Evolutionary conservation across 2,329 filamentous ascomycete genomes (phyloP).

Genomic region (Fusarium metavorans): DNA sequence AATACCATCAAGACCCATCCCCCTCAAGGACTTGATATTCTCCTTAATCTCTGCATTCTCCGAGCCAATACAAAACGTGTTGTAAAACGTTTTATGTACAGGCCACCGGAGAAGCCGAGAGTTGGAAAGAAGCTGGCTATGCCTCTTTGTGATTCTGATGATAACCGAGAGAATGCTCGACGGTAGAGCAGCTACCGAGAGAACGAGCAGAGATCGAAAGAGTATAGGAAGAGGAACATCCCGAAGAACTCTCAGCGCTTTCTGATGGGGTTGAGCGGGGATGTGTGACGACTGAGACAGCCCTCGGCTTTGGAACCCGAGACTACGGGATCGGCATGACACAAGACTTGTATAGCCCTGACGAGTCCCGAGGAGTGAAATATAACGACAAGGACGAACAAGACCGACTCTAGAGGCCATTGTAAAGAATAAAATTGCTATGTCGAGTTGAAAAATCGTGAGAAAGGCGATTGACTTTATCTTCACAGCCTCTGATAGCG

Average conservation of each 20-base stretch:
- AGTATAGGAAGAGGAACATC: constrained; percentile 12
- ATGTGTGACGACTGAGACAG: constrained; percentile 5
- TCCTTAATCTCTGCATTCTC: constrained; percentile 1
- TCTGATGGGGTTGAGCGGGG: background rate
- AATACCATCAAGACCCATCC: constrained; percentile 12
- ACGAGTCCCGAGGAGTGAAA: background rate
- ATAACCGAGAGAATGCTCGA: constrained; percentile 3
- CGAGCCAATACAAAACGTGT: constrained; percentile 14
- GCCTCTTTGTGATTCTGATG: constrained; percentile 4
- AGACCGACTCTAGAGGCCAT: background rate
- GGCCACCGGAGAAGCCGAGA: constrained; percentile 11
- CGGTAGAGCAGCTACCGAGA: constrained; percentile 10
- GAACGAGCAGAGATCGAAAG: constrained; percentile 5
- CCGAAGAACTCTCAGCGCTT: background rate
- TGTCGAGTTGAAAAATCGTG: background rate
- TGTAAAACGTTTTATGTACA: constrained; percentile 8
- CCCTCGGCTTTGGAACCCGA: constrained; percentile 12
- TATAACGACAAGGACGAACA: constrained; percentile 1
- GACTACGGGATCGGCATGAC: constrained; percentile 1
- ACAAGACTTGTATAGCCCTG: background rate
- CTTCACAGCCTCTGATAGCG: background rate
- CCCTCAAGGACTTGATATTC: constrained; percentile 4
- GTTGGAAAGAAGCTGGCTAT: constrained; percentile 1
- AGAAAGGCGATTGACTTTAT: background rate
- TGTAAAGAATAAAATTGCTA: background rate